Evolutionary conservation across 345 rosid genomes (phyloP).

Genomic region (Citrus unshiu): DNA sequence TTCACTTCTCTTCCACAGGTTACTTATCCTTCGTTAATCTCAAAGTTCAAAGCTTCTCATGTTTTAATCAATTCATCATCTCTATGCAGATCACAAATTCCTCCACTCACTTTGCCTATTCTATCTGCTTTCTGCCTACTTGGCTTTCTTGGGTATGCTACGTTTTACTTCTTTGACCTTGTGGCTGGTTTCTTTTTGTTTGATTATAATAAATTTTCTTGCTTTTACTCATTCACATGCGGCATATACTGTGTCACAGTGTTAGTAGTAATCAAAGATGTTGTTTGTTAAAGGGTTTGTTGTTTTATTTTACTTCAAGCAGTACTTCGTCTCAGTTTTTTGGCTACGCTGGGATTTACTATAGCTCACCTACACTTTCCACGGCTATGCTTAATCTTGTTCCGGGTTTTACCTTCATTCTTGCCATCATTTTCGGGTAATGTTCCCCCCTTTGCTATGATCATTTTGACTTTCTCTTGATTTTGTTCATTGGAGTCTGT

Average conservation of each 20-base stretch:
- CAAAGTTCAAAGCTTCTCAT: background rate
- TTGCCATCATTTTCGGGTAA: slow-evolving; percentile 48
- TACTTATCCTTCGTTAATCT: background rate
- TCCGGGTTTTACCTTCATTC: slow-evolving; percentile 48
- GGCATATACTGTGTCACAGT: background rate
- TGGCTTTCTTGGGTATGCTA: slow-evolving; percentile 50
- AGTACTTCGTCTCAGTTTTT: slow-evolving; percentile 30
- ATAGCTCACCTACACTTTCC: slow-evolving; percentile 49
- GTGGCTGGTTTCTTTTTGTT: background rate
- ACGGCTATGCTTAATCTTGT: slow-evolving; percentile 51
- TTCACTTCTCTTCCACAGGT: slow-evolving; percentile 51
- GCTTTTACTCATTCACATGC: background rate
- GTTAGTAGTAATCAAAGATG: background rate
- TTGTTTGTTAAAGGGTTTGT: background rate
- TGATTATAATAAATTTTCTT: background rate
- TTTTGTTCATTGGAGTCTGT: background rate
- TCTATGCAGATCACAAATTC: slow-evolving; percentile 42
- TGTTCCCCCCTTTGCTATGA: background rate
- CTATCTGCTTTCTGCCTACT: slow-evolving; percentile 46
- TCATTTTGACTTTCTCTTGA: background rate
- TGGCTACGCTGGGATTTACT: slow-evolving; percentile 42
- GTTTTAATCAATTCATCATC: background rate
- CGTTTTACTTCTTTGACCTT: background rate
- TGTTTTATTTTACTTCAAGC: slow-evolving; percentile 7
- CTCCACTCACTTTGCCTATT: slow-evolving; percentile 40